Evolutionary conservation across 164 flowering plant species (phyloP), one percentile per base, ranked within the genome.

Genomic region (Stephania yunnanensis): DNA sequence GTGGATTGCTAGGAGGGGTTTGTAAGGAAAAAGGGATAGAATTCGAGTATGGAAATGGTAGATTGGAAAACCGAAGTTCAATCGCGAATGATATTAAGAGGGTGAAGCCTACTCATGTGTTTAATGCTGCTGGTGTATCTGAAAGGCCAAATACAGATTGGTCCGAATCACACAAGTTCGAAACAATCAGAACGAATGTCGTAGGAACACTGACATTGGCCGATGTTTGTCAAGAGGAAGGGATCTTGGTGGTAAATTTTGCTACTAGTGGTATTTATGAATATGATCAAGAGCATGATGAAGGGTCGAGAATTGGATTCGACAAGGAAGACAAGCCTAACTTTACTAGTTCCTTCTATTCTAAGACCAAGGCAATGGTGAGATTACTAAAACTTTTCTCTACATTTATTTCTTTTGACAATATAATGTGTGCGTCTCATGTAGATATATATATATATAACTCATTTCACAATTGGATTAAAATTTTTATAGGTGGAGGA

Each of bases 301-400:
- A 77, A 61, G 78, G 80, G 19, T 81, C 83, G 20, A 78, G 78
- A 4, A 71, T 81, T 48, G 83, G 83, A 29, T 78, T 75, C 78
- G 78, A 75, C 73, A 80, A 81, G 46, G 80, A 81, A 69, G 80
- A 81, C 75, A 81, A 69, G 76, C 76, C 80, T 1, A 81, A 81
- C 69, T 81, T 81, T 78, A 72, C 45, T 31, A 78, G 83, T 44
- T 81, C 83, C 53, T 81, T 74, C 68, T 80, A 80, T 52, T 80
- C 82, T 10, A 80, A 80, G 80, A 80, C 82, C 73, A 80, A 80
- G 66, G 80, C 83, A 31, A 81, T 81, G 80, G 83, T 81, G 77
- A 72, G 17, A 15, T 11, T 42, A 25, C 9, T 68, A 42, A 36
- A 0, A 13, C 36, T 11, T 12, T 46, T 25, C 53, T 63, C 22